Base-by-base conservation (phyloP, 2,329 filamentous ascomycete species). In the Fusarium sp. region DNA sequence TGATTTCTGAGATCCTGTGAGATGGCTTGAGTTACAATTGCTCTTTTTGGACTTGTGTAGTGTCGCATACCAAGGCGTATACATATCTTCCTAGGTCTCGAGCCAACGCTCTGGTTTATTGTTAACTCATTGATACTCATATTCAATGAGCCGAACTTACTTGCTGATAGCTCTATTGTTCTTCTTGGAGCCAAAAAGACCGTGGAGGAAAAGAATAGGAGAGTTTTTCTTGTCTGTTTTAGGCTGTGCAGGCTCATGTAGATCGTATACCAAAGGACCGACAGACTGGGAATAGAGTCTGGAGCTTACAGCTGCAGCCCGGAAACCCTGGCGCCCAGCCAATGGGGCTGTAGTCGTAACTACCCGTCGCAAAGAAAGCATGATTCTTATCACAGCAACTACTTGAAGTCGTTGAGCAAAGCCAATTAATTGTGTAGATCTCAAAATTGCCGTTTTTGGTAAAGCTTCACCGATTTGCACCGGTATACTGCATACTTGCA, bases 111-210 rank as follows among this genome's bases (percentile, higher is more conserved):
- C 94, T 97, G 12, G 72, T 41, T 32, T 30, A 5, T 7, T 24
- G 24, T 71, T 25, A 69, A 47, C 15, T 22, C 9, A 6, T 10
- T 2, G 5, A 16, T 15, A 15, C 6, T 8, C 5, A 15, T 16
- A 20, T 3, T 24, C 16, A 12, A 3, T 11, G 38, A 34, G 49
- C 10, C 2, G 46, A 51, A 82, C 91, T 79, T 84, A 97, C 95
- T 94, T 97, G 91, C 94, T 97, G 69, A 98, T 96, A 76, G 88
- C 93, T 79, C 94, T 86, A 79, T 98, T 97, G 79, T 98, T 98
- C 83, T 93, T 94, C 83, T 97, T 97, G 40, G 93, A 97, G 22
- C 95, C 95, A 77, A 98, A 98, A 13, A 98, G 85, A 2, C 96
- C 95, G 79, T 98, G 95, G 76, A 98, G 88, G 72, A 98, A 92